Conservation (phyloP, 2,329 filamentous ascomycete species). For the Aspergillus pseudoglaucus region DNA sequence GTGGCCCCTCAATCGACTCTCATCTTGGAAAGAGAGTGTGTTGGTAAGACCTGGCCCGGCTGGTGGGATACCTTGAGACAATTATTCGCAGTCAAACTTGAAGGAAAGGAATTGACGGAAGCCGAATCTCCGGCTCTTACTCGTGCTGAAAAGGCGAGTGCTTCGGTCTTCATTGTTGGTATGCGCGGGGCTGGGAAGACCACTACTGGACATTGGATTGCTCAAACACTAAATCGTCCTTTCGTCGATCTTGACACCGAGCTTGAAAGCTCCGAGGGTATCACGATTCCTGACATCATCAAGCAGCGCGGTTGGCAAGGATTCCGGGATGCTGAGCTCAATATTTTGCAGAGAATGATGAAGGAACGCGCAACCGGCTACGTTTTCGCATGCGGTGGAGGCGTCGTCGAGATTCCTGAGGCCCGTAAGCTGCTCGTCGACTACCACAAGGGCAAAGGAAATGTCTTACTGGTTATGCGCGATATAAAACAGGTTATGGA, state of each 20-base stretch:
- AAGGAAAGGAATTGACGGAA: constrained; percentile 59
- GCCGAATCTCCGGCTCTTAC: constrained; percentile 32
- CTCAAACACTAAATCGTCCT: constrained; percentile 64
- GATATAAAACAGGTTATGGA: constrained; percentile 83
- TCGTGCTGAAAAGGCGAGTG: constrained; percentile 36
- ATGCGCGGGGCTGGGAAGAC: constrained; percentile 98
- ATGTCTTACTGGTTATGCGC: constrained; percentile 79
- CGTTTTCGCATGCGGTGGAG: constrained; percentile 89
- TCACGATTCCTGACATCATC: constrained; percentile 82
- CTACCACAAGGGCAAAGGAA: constrained; percentile 69
- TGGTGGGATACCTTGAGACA: constrained; percentile 91
- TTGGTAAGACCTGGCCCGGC: constrained; percentile 95
- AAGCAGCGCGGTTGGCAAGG: constrained; percentile 74
- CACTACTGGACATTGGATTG: constrained; percentile 81
- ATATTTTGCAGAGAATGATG: constrained; percentile 65
- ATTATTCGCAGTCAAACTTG: constrained; percentile 68
- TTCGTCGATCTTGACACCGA: constrained; percentile 85
- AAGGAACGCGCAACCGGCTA: constrained; percentile 67
- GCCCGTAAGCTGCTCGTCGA: constrained; percentile 68
- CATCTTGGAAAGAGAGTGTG: constrained; percentile 84
- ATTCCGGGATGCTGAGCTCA: constrained; percentile 74
- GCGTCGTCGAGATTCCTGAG: constrained; percentile 78
- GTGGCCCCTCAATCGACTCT: constrained; percentile 65
- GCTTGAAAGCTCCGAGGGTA: constrained; percentile 66
- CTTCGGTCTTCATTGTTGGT: constrained; percentile 87